Percentiles rank a stretch among this genome's conserved stretches.
Evolutionary conservation across 345 rosid species (phyloP).

Genomic region (Pseudoturritis turrita): DNA sequence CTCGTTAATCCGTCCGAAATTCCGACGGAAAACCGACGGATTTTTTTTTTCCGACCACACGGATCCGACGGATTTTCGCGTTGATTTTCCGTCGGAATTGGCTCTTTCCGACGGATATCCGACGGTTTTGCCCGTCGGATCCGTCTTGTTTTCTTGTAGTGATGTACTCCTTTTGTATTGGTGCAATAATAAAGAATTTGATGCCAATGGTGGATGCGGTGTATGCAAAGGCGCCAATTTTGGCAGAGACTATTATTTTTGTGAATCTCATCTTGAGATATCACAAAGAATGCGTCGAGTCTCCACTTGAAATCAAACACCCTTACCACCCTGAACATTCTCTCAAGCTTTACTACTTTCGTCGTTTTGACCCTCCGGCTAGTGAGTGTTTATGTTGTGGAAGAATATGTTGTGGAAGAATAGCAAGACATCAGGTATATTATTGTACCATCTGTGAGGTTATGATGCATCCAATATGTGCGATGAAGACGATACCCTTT

Average conservation of each 20-base stretch:
- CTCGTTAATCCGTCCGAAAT: no score
- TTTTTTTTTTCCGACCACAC: no score
- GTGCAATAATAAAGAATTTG: background rate
- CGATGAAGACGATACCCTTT: no score
- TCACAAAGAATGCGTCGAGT: background rate
- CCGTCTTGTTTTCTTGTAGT: no score
- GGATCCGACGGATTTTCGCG: no score
- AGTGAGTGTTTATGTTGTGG: background rate
- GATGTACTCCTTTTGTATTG: background rate
- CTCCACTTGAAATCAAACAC: background rate
- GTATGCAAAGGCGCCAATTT: background rate
- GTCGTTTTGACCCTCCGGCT: rapidly evolving
- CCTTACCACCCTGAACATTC: background rate
- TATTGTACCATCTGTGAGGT: background rate
- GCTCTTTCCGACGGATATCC: no score
- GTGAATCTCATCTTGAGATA: background rate
- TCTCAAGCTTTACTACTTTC: background rate
- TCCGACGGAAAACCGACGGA: no score
- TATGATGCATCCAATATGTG: background rate
- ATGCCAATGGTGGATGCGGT: background rate
- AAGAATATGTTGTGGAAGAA: no score
- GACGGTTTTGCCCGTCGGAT: no score
- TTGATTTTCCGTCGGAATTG: no score
- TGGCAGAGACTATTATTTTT: background rate
- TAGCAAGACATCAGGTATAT: background rate